phyloP scores from a whole-genome alignment of 352 stramenopile genomes.

The Globisporangium irregulare region DNA sequence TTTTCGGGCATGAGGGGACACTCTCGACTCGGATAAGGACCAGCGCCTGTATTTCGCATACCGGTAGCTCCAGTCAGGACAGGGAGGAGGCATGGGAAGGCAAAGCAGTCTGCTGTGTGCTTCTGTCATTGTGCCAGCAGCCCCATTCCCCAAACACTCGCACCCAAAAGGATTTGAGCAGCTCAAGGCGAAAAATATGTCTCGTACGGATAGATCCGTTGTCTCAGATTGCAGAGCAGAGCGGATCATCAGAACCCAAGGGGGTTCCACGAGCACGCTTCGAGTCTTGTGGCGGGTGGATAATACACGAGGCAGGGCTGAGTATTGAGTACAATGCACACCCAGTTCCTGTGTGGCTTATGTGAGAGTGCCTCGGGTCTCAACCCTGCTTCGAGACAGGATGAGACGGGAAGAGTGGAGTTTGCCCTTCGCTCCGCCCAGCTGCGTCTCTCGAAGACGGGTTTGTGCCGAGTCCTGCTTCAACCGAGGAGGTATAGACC shows the following conservation, averaged over 20 bases:
- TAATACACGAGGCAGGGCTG: neutral
- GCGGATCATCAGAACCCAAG: conserved; percentile 5
- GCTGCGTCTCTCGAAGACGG: conserved; percentile 10
- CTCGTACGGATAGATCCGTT: conserved; percentile 6
- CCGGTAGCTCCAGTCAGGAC: neutral
- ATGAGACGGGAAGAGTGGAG: neutral
- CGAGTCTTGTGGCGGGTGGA: conserved; percentile 6
- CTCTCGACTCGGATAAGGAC: neutral
- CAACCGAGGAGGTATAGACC: conserved; percentile 7
- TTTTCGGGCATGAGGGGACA: neutral
- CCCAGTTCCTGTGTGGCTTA: neutral
- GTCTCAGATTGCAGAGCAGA: conserved; percentile 3
- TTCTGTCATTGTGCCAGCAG: neutral
- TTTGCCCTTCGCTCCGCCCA: too few species aligned
- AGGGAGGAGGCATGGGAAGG: too few species aligned
- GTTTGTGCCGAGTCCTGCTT: neutral
- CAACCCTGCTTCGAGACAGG: neutral
- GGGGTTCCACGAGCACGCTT: neutral
- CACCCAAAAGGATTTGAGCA: neutral
- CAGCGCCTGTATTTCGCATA: neutral
- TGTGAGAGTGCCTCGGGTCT: neutral
- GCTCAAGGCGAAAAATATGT: neutral
- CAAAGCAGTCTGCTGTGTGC: neutral
- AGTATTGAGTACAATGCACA: too few species aligned
- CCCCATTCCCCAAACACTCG: neutral